Percentiles rank a stretch among this genome's conserved stretches.
Conservation (phyloP, 768 basidiomycete genomes). For the Porphyrellus cyaneotinctus region DNA sequence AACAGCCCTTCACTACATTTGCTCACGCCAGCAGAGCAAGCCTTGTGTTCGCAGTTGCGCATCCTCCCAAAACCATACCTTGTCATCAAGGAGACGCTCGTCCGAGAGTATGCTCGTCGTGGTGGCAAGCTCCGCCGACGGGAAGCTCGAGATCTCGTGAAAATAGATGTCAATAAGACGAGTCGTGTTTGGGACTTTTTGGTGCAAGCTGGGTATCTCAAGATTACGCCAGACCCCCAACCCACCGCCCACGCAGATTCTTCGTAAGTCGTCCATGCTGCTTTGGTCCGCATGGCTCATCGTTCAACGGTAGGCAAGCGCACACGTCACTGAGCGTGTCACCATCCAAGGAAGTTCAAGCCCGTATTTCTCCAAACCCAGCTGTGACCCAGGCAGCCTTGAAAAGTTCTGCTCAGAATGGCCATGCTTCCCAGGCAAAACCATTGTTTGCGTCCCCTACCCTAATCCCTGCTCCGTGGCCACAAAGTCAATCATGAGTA, state of each 20-base stretch:
- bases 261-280: conserved; percentile 28
- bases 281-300: not conserved
- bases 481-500: conserved; percentile 13
- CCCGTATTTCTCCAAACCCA: conserved; percentile 19
- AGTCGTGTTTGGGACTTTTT: conserved; percentile 92
- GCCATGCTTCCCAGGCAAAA: conserved; percentile 14
- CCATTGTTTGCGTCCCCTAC: conserved; percentile 22
- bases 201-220: conserved; percentile 78
- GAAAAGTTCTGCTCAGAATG: conserved; percentile 17
- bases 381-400: conserved; percentile 2
- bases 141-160: conserved; percentile 86
- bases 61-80: conserved; percentile 95
- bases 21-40: conserved; percentile 83
- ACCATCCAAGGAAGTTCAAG: conserved; percentile 25
- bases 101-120: conserved; percentile 87
- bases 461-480: conserved; percentile 22
- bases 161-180: conserved; percentile 92
- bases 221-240: conserved; percentile 54
- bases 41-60: conserved; percentile 81
- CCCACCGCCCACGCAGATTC: conserved; percentile 34
- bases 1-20: conserved; percentile 88
- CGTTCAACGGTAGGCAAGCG: conserved; percentile 9
- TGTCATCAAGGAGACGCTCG: conserved; percentile 90
- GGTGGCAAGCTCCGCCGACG: conserved; percentile 84
- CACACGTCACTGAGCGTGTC: conserved; percentile 17